Conservation (phyloP, 768 basidiomycete genomes). For the Hericium rajendrae region DNA sequence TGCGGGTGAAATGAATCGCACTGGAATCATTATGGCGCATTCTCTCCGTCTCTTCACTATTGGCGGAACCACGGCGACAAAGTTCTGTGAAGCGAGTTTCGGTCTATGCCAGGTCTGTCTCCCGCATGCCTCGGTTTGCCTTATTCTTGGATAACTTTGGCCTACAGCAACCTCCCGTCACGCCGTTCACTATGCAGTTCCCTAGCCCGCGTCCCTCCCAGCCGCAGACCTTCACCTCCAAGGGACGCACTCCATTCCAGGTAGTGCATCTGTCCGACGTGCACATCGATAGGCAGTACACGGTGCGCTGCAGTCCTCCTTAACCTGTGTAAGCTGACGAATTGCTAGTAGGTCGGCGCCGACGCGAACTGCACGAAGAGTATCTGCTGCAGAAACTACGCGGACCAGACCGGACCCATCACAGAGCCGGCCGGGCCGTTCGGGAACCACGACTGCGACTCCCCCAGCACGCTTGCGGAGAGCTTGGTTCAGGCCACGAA, state of each 20-base stretch:
- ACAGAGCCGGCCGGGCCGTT: constrained; percentile 3
- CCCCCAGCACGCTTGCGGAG: background rate
- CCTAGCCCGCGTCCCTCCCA: background rate
- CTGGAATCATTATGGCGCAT: background rate
- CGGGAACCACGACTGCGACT: background rate
- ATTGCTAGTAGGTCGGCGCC: background rate
- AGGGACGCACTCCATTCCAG: background rate
- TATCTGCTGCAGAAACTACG: background rate
- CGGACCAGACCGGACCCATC: background rate
- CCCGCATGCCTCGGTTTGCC: background rate
- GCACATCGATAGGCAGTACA: background rate
- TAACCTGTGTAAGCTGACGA: background rate
- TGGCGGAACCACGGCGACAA: background rate
- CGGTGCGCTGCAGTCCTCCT: background rate
- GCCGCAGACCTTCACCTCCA: background rate
- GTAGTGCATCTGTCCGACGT: constrained; percentile 3
- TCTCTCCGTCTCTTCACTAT: background rate
- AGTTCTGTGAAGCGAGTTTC: background rate
- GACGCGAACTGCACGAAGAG: constrained; percentile 1
- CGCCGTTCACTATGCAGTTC: background rate
- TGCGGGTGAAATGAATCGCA: background rate
- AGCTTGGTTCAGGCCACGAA: background rate
- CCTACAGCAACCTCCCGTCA: background rate
- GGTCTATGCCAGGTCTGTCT: constrained; percentile 1
- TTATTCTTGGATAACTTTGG: no score